Base-by-base conservation (phyloP, 169 alveolate genomes). In the Eimeria falciformis region DNA sequence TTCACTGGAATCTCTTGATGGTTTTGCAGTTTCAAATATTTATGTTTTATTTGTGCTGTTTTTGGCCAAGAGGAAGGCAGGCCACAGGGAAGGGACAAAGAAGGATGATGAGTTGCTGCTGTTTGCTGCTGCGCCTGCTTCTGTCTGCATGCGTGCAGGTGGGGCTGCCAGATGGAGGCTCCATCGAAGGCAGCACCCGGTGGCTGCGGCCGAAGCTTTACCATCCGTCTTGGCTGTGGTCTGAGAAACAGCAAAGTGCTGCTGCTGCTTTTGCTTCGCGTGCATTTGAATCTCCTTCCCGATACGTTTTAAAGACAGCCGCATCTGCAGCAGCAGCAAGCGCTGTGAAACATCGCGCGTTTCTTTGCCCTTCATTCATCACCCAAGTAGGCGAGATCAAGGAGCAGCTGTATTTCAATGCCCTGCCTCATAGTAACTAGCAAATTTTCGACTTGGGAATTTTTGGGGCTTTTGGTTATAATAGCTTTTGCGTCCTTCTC, bases 221-320 rank as follows among this genome's bases (percentile, higher is more conserved):
- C 27, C 93, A 87, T 23, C 93, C 93, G 9, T 87, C 93, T 7
- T 87, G 93, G 93, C 55, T 87, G 65, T 87, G 93, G 93, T 40
- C 25, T 71, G 47, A 40, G 68, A 62, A 58, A 43, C 46, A n/a
- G 69, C 69, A 40, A 43, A 73, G 68, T 68, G 92, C 92, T 25
- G 92, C 92, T 68, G 79, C 58, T 27, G 68, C 84, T 2, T 27
- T 68, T 37, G 92, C 92, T 29, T 58, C 93, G 7, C 45, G 69
- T 23, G 21, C 78, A 12, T 87, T 87, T 53, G 93, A 87, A 25
- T 50, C 75, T 45, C 78, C 87, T 0, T 75, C 29, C 53, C 87
- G 93, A 27, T 87, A 87, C 65, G 79, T 87, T 29, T 47, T 87
- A 81, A 68, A 56, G 29, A 58, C 75, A 5, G 92, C 92, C 25